phyloP scores from a whole-genome alignment of 1,284 basidiomycete genomes.

The Boletus albobrunnescens region DNA sequence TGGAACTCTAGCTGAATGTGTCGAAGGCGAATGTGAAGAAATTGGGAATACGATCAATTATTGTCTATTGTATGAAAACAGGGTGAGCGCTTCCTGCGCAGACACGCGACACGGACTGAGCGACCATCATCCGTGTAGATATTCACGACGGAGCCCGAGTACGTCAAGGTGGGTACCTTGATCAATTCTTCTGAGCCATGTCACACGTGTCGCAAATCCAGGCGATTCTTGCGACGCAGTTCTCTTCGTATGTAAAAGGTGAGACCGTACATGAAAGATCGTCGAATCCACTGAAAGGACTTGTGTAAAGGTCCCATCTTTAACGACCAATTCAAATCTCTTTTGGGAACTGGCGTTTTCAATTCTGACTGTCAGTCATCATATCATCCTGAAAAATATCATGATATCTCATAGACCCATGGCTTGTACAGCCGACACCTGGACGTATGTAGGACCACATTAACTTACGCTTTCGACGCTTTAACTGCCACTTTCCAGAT shows the following conservation, averaged over 20 bases:
- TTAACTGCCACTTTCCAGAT: too few species aligned
- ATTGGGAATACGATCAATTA: constrained; percentile 33
- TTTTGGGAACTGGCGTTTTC: constrained; percentile 57
- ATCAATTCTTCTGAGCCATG: neutral
- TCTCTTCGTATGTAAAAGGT: constrained; percentile 45
- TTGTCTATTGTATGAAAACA: constrained; percentile 33
- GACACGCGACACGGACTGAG: neutral
- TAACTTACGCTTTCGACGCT: constrained; percentile 24
- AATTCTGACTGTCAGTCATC: constrained; percentile 56
- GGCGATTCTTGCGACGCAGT: constrained; percentile 38
- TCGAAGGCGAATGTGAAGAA: constrained; percentile 16
- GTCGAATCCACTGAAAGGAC: constrained; percentile 2
- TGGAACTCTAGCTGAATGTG: constrained; percentile 24
- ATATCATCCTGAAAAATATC: neutral
- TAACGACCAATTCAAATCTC: constrained; percentile 26
- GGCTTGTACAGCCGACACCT: constrained; percentile 41
- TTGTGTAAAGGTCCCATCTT: constrained; percentile 21
- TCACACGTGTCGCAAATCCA: constrained; percentile 13
- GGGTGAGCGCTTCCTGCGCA: constrained; percentile 18
- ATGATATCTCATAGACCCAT: neutral
- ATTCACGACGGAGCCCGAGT: constrained; percentile 39
- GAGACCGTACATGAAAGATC: neutral
- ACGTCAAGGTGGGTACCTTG: constrained; percentile 35
- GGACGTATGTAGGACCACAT: constrained; percentile 39
- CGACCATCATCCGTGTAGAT: constrained; percentile 15